Evolutionary conservation across 2,329 filamentous ascomycete genomes (phyloP).

Genomic region (Plectosphaerella sp.): DNA sequence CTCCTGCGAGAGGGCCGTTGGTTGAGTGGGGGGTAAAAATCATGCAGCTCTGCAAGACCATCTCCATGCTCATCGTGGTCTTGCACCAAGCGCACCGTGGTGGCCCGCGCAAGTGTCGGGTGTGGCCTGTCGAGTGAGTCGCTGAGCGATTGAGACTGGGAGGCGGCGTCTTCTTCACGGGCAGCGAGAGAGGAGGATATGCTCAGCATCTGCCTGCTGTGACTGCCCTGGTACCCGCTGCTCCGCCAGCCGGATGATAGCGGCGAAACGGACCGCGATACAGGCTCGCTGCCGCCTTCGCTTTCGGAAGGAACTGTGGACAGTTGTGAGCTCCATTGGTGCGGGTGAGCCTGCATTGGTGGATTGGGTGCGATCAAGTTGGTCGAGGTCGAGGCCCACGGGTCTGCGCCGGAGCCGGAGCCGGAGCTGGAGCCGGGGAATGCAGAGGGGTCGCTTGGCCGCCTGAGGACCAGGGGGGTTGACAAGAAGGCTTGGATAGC

Average conservation of each 20-base stretch:
- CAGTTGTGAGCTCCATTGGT: constrained; percentile 61
- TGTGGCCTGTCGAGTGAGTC: constrained; percentile 47
- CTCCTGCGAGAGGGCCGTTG: constrained; percentile 49
- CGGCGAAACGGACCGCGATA: constrained; percentile 42
- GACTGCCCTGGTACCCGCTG: constrained; percentile 43
- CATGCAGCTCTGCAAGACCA: constrained; percentile 55
- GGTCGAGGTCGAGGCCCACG: constrained; percentile 16
- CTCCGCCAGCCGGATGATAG: constrained; percentile 41
- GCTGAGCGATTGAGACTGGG: constrained; percentile 34
- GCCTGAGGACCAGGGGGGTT: constrained; percentile 33
- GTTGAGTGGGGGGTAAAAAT: constrained; percentile 45
- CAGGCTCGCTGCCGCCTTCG: constrained; percentile 44
- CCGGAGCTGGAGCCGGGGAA: constrained; percentile 24
- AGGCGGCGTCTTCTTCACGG: constrained; percentile 34
- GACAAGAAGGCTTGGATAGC: constrained; percentile 32
- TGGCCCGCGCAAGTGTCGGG: constrained; percentile 35
- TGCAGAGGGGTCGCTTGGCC: constrained; percentile 24
- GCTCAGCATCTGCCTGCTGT: constrained; percentile 52
- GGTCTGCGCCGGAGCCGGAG: constrained; percentile 20
- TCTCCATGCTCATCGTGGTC: constrained; percentile 63
- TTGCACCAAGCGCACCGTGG: constrained; percentile 41
- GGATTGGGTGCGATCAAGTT: constrained; percentile 1
- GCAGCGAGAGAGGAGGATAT: constrained; percentile 49
- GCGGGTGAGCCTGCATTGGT: constrained; percentile 43
- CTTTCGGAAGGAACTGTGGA: constrained; percentile 61